phyloP scores from a whole-genome alignment of 208 protist species.

The Acanthamoeba divionensis region DNA sequence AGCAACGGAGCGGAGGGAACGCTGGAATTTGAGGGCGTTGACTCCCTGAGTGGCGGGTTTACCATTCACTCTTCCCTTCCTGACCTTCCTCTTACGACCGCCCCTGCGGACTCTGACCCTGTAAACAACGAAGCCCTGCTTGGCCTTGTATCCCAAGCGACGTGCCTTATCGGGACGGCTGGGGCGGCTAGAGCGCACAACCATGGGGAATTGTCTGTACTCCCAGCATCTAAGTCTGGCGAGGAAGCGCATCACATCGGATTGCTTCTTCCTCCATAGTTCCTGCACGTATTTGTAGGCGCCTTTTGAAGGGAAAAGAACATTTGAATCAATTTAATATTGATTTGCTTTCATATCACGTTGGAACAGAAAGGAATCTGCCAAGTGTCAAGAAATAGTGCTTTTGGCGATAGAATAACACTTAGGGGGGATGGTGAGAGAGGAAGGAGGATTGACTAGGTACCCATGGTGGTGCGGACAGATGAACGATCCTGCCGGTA shows the following conservation, averaged over 20 bases:
- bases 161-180: constrained; percentile 98
- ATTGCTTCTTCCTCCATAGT: constrained; percentile 99
- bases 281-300: constrained; percentile 99
- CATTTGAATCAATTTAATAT: constrained; percentile 14
- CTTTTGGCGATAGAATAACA: too few species aligned
- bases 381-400: too few species aligned
- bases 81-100: constrained; percentile 95
- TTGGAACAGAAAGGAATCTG: neutral
- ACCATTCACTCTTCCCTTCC: constrained; percentile 96
- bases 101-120: constrained; percentile 97
- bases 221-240: constrained; percentile 98
- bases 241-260: constrained; percentile 99
- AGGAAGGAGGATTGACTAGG: too few species aligned
- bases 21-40: constrained; percentile 94
- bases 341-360: neutral
- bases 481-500: too few species aligned
- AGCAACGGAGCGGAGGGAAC: constrained; percentile 93
- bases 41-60: constrained; percentile 98
- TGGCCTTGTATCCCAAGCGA: constrained; percentile 99
- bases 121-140: constrained; percentile 98
- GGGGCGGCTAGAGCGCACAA: constrained; percentile 91
- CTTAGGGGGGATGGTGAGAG: too few species aligned
- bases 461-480: too few species aligned
- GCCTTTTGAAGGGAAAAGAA: constrained; percentile 86
- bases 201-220: constrained; percentile 87